Evolutionary conservation across 2,329 filamentous ascomycete species (phyloP), one percentile per base, ranked within the genome.

Genomic region (Hymenoscyphus fructigenus): DNA sequence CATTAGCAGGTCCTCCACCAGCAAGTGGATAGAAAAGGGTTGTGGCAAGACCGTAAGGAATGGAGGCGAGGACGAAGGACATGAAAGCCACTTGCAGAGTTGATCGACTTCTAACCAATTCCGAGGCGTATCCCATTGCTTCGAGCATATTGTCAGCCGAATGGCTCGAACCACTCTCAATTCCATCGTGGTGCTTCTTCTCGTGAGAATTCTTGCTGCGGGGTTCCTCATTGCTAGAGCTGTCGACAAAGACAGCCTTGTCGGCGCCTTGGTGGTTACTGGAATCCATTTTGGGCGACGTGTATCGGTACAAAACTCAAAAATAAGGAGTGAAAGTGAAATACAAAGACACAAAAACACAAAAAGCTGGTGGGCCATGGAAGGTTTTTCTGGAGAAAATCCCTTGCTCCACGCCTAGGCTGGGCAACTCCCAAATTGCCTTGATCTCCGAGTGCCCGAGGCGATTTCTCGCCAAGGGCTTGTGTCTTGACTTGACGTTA

Each of bases 1-100:
- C 86, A 73, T 86, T 85, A 66, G 86, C 84, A 7, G 88, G 86
- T 1, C 89, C 89, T 66, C 89, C 89, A 67, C 85, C 86, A 64
- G 84, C 79, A 53, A 91, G 77, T 3, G 89, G 88, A 74, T 90
- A 91, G 76, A 82, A 83, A 69, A 91, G 76, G 7, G 88, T 91
- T 1, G 89, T 92, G 56, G 81, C 36, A 14, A 60, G 38, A 72
- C 89, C 89, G 76, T 91, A 92, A 10, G 89, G 89, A 67, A 91
- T 90, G 2, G 89, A 88, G 58, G 89, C 88, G 5, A 92, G 84
- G 70, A 91, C 89, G 73, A 91, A 92, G 67, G 87, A 89, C 88
- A 90, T 91, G 82, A 90, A 90, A 70, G 87, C 87, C 61, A 90
- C 88, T 76, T 90, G 87, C 69, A 86, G 80, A 1, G 88, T 90